Evolutionary conservation across 1,139 yeast genomes (phyloP), one percentile per base, ranked within the genome.

Genomic region (Blastobotrys aristatus): DNA sequence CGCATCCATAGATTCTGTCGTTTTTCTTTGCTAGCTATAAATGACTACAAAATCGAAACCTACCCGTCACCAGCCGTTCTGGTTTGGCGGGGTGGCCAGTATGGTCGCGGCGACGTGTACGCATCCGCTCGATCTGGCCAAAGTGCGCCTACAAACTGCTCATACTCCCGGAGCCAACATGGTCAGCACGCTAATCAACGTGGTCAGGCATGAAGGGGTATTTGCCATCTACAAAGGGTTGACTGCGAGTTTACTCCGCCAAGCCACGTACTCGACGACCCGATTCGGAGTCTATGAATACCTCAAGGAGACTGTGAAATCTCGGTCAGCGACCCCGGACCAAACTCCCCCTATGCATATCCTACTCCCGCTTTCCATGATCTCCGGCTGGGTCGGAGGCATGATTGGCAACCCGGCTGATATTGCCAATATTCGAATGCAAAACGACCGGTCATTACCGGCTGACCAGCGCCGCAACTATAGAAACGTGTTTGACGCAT

Each of bases 381-480:
- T 84, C 16, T 80, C 92, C 8, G 96, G 96, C 43, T 85, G 83
- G 24, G 66, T 81, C 48, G 96, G 96, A 49, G 95, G 95, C 7
- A 67, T 86, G 32, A 82, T 85, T 2, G 96, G 96, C 24, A 88
- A 87, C 60, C 95, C 96, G 2, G 80, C 94, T 1, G 96, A 88
- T 65, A 84, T 88, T 21, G 88, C 86, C 38, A 88, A 88, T 58
- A 84, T 88, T 53, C 77, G 96, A 65, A 88, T 88, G 96, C 96
- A 88, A 66, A 88, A 87, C 64, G 96, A 88, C 61, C 77, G 84
- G 5, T 69, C 89, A 0, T 72, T 85, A 52, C 86, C 92, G 2
- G 49, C 67, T 4, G 81, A 73, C 2, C 75, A 80, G 57, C 75
- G 90, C 64, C 75, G 96, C 62, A 80, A 84, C 62, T 88, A 88